Base-by-base conservation (phyloP, 2,329 filamentous ascomycete species). In the Leptosphaerulina australis region DNA sequence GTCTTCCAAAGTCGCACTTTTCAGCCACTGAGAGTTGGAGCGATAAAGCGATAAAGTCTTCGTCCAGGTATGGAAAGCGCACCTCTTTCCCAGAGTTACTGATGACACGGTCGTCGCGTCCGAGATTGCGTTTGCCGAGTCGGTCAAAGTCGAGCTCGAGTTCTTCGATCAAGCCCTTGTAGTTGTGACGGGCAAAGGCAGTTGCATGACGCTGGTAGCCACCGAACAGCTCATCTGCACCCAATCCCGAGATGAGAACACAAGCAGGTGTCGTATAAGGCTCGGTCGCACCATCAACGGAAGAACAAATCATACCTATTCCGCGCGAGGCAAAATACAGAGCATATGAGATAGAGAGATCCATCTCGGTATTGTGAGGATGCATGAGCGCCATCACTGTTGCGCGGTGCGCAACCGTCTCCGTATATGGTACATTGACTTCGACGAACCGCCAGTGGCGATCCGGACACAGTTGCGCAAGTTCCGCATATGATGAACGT, bases 311-410 rank as follows among this genome's bases (percentile, higher is more conserved):
- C 14, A 70, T 58, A 0, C 87, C 90, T 40, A 76, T 71, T 0
- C 91, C 93, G 29, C 91, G 83, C 0, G 93, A 87, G 5, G 94
- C 91, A 76, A 99, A 99, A 72, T 97, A 97, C n/a, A 99, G 79
- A 0, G 94, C 94, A 62, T 83, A 88, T 0, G 90, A 88, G 62
- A 99, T 99, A 3, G 94, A 99, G 0, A 99, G 79, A 65, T 99
- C 94, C 94, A 99, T 99, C 73, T 99, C 94, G 0, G 94, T 99
- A 60, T 96, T 93, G 73, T 99, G 94, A 0, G 94, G 94, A 60
- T 88, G 81, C 70, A 99, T 97, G 14, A 99, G 78, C 2, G 83
- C 81, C 28, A 92, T 82, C 15, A 99, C 83, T 20, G 80, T 81
- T 3, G 80, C 66, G 54, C 90, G 84, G 63, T 96, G 88, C 2